phyloP scores from a whole-genome alignment of 257 asterid species.

The Solanum lycopersicoides region DNA sequence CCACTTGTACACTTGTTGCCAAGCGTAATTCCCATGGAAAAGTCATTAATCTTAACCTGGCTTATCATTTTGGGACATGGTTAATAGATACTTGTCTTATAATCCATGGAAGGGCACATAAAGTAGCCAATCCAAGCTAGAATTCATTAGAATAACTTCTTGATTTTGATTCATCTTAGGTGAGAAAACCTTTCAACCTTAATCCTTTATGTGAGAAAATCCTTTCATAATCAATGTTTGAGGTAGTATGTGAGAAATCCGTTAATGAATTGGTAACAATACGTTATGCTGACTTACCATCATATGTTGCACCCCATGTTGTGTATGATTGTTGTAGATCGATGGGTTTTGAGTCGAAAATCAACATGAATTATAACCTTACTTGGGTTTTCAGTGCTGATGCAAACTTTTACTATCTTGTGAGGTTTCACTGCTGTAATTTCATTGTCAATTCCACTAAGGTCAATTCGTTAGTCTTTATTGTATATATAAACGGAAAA shows the following conservation, averaged over 20 bases:
- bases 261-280: background rate
- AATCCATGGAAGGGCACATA: too few species aligned
- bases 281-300: conserved; percentile 25
- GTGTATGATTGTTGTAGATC: conserved; percentile 45
- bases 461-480: conserved; percentile 48
- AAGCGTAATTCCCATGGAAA: background rate
- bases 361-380: conserved; percentile 40
- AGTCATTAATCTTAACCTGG: background rate
- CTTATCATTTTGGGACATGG: too few species aligned
- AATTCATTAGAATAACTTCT: too few species aligned
- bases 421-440: conserved; percentile 92
- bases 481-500: conserved; percentile 44
- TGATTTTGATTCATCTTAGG: too few species aligned
- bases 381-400: conserved; percentile 73
- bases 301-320: conserved; percentile 48
- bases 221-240: too few species aligned
- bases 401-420: conserved; percentile 53
- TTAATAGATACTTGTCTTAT: too few species aligned
- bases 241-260: too few species aligned
- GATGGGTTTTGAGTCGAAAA: conserved; percentile 38
- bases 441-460: conserved; percentile 30
- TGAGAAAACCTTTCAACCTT: too few species aligned
- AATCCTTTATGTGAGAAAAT: too few species aligned
- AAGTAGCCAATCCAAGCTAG: too few species aligned
- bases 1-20: background rate